A percentile compares a stretch with the other conserved stretches of the same genome.
Conservation (phyloP, 768 basidiomycete genomes). For the Suillus occidentalis region DNA sequence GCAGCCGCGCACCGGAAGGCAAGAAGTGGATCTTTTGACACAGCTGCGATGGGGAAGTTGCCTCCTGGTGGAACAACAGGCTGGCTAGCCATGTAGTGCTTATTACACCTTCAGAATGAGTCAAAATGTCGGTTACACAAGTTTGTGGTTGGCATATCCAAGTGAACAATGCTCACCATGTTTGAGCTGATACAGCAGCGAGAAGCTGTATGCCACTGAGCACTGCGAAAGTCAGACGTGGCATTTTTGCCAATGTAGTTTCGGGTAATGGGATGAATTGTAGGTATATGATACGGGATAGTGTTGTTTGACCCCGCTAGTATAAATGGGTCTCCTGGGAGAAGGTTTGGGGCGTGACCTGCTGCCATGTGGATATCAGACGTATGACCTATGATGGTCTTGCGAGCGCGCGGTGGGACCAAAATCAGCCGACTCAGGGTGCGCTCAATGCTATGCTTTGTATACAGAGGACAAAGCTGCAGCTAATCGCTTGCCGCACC, state of each 20-base stretch:
- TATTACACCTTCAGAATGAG: slow-evolving; percentile 47
- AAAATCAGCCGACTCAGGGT: neutral
- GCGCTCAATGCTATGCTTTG: no score
- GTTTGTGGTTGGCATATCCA: neutral
- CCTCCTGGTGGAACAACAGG: slow-evolving; percentile 49
- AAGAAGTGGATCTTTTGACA: slow-evolving; percentile 44
- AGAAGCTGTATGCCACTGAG: slow-evolving; percentile 17
- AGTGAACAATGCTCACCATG: slow-evolving; percentile 23
- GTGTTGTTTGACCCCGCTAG: no score
- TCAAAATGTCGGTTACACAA: neutral
- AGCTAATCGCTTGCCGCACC: no score
- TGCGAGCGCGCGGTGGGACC: neutral
- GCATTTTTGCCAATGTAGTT: slow-evolving; percentile 8
- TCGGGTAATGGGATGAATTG: neutral
- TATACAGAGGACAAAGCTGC: no score
- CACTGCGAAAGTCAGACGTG: slow-evolving; percentile 10
- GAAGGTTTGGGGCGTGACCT: neutral
- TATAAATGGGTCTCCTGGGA: neutral
- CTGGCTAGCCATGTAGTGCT: slow-evolving; percentile 49
- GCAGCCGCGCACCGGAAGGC: slow-evolving; percentile 60
- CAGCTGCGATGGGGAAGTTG: slow-evolving; percentile 42
- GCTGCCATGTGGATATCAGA: neutral
- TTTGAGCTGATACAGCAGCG: slow-evolving; percentile 23
- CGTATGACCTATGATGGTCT: neutral
- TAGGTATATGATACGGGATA: neutral